Evolutionary conservation across 106 monocot genomes (phyloP).

Genomic region (Xerophyta viscosa): DNA sequence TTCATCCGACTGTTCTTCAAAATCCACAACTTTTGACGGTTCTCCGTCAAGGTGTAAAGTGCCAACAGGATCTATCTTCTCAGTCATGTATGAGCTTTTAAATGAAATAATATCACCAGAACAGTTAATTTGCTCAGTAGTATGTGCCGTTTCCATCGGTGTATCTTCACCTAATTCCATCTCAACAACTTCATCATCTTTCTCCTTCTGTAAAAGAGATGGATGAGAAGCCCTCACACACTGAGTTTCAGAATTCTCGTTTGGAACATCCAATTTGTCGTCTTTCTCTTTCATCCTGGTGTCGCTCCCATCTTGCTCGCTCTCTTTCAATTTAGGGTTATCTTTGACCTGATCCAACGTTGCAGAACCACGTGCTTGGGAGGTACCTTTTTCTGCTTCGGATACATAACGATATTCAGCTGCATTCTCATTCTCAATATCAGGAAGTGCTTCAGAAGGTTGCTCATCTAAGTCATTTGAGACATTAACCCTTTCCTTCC

Average conservation of each 20-base stretch:
- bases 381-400: constrained; percentile 54
- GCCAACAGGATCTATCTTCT: constrained; percentile 15
- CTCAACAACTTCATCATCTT: constrained; percentile 18
- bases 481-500: constrained; percentile 82
- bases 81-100: constrained; percentile 35
- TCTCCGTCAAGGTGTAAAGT: neutral
- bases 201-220: constrained; percentile 8
- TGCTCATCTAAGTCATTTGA: constrained; percentile 47
- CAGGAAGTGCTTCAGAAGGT: constrained; percentile 19
- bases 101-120: constrained; percentile 46
- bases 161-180: constrained; percentile 13
- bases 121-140: neutral
- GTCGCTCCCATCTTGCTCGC: constrained; percentile 21
- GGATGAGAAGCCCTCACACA: constrained; percentile 22
- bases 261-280: constrained; percentile 14
- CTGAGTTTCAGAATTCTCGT: constrained; percentile 25
- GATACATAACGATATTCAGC: constrained; percentile 66
- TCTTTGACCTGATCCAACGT: constrained; percentile 55
- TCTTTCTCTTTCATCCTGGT: constrained; percentile 26
- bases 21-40: constrained; percentile 10
- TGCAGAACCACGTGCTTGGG: constrained; percentile 79
- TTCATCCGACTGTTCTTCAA: constrained; percentile 23
- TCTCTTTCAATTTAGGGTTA: constrained; percentile 13
- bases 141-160: constrained; percentile 16
- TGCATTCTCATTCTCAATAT: constrained; percentile 32